Percentiles rank a stretch among this genome's conserved stretches.
Conservation (phyloP, 2,329 filamentous ascomycete species). For the Colletotrichum ledebouriae region DNA sequence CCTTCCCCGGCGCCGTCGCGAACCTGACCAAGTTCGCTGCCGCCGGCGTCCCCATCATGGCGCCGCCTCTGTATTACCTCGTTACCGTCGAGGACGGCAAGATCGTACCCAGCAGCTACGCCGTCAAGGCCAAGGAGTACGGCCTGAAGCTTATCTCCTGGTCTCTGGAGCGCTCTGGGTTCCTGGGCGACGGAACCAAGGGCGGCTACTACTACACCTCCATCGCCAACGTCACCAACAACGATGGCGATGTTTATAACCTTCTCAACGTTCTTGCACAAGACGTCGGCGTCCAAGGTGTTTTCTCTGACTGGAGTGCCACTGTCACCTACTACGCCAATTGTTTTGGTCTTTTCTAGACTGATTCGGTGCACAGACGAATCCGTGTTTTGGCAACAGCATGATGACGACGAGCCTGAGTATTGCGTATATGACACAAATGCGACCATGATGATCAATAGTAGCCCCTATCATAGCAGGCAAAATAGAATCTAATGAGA, state of each 20-base stretch:
- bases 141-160: conserved; percentile 77
- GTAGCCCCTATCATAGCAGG: no score
- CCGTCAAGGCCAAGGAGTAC: conserved; percentile 69
- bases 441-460: no score
- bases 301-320: conserved; percentile 79
- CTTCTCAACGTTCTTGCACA: conserved; percentile 74
- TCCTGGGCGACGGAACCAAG: conserved; percentile 63
- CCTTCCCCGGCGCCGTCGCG: conserved; percentile 66
- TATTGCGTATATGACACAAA: not conserved
- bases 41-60: conserved; percentile 72
- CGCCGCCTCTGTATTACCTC: conserved; percentile 74
- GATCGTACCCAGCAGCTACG: conserved; percentile 75
- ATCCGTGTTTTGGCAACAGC: not conserved
- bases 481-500: no score
- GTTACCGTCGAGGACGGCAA: conserved; percentile 64
- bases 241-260: conserved; percentile 76
- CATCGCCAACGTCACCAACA: conserved; percentile 66
- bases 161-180: conserved; percentile 76
- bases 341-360: conserved; percentile 65
- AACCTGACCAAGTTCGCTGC: conserved; percentile 68
- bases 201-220: conserved; percentile 69
- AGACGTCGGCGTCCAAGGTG: conserved; percentile 70
- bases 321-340: conserved; percentile 80
- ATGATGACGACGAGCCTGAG: no score
- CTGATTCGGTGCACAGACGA: not conserved